Base-by-base conservation (phyloP, 768 basidiomycete genomes). In the Thelephora aurantiotincta region DNA sequence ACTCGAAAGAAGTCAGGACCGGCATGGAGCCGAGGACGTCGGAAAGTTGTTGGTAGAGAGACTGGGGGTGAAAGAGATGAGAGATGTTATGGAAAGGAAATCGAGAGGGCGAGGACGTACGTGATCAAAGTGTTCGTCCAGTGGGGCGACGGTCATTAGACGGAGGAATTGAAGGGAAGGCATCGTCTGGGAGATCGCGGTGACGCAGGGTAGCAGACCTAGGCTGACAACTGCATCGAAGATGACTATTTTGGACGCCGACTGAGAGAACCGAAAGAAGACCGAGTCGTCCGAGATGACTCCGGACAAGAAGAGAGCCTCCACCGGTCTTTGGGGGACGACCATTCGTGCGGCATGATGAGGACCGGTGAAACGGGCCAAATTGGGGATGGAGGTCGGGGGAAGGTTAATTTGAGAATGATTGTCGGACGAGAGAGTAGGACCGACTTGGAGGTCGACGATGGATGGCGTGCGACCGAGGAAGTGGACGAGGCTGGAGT, bases 321-420 rank as follows among this genome's bases (percentile, higher is more conserved):
- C 64, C 35, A 86, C 68, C 9, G 84, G 82, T 18, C 83, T 74
- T 13, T 78, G 75, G 38, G 80, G 80, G 2, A 82, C 69, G 54
- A 86, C 63, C 20, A 65, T 60, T 45, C 67, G 63, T 19, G 82
- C 79, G 18, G 70, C 69, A 44, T 69, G 63, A 30, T 73, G 65
- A 16, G 82, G 75, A 18, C 82, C 84, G 45, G 72, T 70, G 59
- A 85, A 78, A 37, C 77, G 73, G 44, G 64, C 61, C 48, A 87
- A 66, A 45, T 52, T 64, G 37, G 65, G 61, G 55, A 71, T 56
- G 66, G 66, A 60, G 5, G 67, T 50, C 47, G 51, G 50, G 38
- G 62, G 55, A 50, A 65, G 60, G 54, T 33, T 47, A 1, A 54
- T 51, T 14, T 48, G 46, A 26, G 54, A 46, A 13, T 53, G 46